Percentiles rank a stretch among this genome's conserved stretches.
phyloP scores from a whole-genome alignment of 306 rosid species.

The Oemleria cerasiformis region DNA sequence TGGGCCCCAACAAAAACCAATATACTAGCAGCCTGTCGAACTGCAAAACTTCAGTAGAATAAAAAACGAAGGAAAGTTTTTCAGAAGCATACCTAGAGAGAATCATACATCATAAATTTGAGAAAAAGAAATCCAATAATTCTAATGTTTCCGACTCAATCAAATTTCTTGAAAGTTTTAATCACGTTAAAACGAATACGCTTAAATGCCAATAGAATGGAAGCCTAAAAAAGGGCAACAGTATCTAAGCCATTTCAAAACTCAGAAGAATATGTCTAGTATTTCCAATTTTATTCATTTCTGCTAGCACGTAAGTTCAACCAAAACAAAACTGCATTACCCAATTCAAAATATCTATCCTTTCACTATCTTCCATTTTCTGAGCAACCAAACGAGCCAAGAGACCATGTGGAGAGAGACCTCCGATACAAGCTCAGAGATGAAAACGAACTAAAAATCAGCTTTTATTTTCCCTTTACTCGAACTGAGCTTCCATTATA shows the following conservation, averaged over 20 bases:
- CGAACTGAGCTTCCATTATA: slow-evolving; percentile 5
- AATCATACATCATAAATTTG: neutral
- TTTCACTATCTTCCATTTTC: slow-evolving; percentile 15
- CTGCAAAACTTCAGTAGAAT: slow-evolving; percentile 4
- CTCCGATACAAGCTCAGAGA: neutral
- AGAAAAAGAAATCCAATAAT: neutral
- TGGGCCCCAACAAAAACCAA: neutral
- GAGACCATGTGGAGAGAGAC: neutral
- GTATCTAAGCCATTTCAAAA: neutral
- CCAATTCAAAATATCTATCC: neutral
- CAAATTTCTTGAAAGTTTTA: neutral
- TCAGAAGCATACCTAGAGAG: slow-evolving; percentile 1
- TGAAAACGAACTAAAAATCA: slow-evolving; percentile 2
- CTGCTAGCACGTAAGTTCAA: neutral
- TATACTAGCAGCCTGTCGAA: neutral
- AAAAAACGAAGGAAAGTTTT: neutral
- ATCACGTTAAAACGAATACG: neutral
- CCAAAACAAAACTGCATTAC: neutral
- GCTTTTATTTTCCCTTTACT: neutral
- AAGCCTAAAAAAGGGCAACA: neutral
- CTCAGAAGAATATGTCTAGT: neutral
- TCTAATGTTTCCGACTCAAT: neutral
- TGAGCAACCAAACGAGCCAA: slow-evolving; percentile 21
- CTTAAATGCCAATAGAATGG: neutral
- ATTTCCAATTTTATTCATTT: neutral